phyloP scores from a whole-genome alignment of 352 stramenopile genomes.

The Phytopythium chamaehyphon region DNA sequence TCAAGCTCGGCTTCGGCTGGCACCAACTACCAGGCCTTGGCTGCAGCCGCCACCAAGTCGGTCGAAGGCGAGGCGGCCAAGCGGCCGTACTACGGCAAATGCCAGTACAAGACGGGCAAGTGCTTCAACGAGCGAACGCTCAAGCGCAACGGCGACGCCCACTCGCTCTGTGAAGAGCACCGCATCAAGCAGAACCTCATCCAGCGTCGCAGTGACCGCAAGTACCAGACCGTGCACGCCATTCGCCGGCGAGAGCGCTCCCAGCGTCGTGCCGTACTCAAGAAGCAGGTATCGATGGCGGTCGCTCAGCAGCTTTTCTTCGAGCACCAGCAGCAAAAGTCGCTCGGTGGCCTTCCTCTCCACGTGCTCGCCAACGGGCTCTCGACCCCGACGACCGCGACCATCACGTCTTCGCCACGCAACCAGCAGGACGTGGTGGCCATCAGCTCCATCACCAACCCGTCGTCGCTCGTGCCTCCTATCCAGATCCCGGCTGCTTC shows the following conservation, averaged over 20 bases:
- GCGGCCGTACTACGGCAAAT: conserved; percentile 69
- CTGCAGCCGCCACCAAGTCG: conserved; percentile 2
- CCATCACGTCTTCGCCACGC: background rate
- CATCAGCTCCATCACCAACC: conserved; percentile 4
- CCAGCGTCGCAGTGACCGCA: conserved; percentile 79
- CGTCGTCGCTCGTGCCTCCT: conserved; percentile 23
- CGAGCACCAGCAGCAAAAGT: conserved; percentile 79
- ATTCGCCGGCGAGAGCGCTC: conserved; percentile 76
- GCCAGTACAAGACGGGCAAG: conserved; percentile 87
- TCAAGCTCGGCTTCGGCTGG: background rate
- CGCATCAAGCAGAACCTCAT: conserved; percentile 83
- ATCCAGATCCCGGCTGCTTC: conserved; percentile 36
- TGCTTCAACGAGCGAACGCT: conserved; percentile 85
- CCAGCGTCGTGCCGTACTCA: conserved; percentile 69
- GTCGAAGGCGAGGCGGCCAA: conserved; percentile 7
- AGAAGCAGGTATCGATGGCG: conserved; percentile 79
- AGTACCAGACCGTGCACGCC: conserved; percentile 83
- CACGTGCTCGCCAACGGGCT: conserved; percentile 11
- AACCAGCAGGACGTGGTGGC: background rate
- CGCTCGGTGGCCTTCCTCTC: conserved; percentile 38
- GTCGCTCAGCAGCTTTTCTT: conserved; percentile 78
- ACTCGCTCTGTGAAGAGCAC: conserved; percentile 84
- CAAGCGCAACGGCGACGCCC: conserved; percentile 78
- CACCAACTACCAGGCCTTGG: conserved; percentile 9
- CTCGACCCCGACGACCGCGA: background rate